Percentiles rank a stretch among this genome's conserved stretches.
phyloP scores from a whole-genome alignment of 164 flowering plant species.

The Berberis vulgaris region DNA sequence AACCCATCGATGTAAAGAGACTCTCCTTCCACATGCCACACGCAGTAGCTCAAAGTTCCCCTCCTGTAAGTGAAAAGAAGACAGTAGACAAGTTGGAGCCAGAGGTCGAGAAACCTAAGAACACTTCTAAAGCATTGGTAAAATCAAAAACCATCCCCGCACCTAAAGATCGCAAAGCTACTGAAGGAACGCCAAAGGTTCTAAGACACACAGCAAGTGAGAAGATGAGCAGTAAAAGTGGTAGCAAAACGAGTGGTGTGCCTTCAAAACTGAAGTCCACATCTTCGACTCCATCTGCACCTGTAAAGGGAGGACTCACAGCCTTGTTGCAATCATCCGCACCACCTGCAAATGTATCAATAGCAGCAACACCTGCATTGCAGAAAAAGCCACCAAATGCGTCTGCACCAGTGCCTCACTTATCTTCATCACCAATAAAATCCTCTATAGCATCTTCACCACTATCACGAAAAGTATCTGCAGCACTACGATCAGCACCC shows the following conservation, averaged over 20 bases:
- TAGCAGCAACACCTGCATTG: slow-evolving; percentile 5
- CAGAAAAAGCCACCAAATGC: neutral
- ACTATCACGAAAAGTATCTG: slow-evolving; percentile 1
- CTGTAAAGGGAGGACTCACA: slow-evolving; percentile 1
- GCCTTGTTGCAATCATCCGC: neutral
- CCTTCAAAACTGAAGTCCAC: slow-evolving; percentile 2
- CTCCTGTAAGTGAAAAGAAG: slow-evolving; percentile 5
- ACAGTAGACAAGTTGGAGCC: slow-evolving; percentile 5
- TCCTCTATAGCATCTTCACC: slow-evolving; percentile 12
- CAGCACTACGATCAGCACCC: slow-evolving; percentile 14
- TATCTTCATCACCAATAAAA: too few species aligned
- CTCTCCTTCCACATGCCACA: slow-evolving; percentile 44
- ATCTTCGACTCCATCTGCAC: slow-evolving; percentile 1
- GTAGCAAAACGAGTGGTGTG: slow-evolving; percentile 1
- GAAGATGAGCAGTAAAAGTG: neutral
- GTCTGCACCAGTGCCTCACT: neutral
- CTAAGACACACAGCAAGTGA: slow-evolving; percentile 3
- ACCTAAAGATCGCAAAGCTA: neutral
- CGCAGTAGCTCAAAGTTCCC: slow-evolving; percentile 15
- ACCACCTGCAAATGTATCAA: neutral
- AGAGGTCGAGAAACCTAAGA: slow-evolving; percentile 12
- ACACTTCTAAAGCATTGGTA: slow-evolving; percentile 1
- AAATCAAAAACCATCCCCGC: slow-evolving; percentile 1
- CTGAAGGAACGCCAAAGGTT: slow-evolving; percentile 7
- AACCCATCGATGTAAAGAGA: slow-evolving; percentile 54